Percentiles rank a stretch among this genome's conserved stretches.
phyloP scores from a whole-genome alignment of 169 alveolate genomes.

The Babesia sp. region DNA sequence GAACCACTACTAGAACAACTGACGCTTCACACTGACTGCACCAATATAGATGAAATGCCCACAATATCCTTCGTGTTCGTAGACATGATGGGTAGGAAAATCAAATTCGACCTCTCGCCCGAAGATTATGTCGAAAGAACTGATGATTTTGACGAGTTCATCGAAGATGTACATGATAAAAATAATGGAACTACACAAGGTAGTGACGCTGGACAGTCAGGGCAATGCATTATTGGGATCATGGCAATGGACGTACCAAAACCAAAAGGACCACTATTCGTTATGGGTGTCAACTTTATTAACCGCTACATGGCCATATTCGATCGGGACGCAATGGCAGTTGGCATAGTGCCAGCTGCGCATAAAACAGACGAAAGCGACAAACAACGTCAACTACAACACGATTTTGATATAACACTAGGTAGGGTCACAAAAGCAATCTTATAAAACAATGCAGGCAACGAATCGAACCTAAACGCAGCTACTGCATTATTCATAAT shows the following conservation, averaged over 20 bases:
- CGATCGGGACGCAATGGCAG: conserved; percentile 79
- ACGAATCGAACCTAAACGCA: background rate
- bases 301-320: conserved; percentile 81
- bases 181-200: background rate
- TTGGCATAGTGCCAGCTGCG: conserved; percentile 78
- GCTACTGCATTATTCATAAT: background rate
- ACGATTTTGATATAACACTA: conserved; percentile 19
- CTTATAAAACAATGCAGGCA: background rate
- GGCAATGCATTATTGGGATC: conserved; percentile 74
- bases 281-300: conserved; percentile 79
- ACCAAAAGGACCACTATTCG: conserved; percentile 82
- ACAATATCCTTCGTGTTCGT: conserved; percentile 73
- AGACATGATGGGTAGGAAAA: conserved; percentile 67
- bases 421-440: conserved; percentile 5
- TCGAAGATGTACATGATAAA: background rate
- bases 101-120: conserved; percentile 68
- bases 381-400: conserved; percentile 24
- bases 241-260: conserved; percentile 82
- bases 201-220: conserved; percentile 21
- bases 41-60: conserved; percentile 76
- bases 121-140: conserved; percentile 71
- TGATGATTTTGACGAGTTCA: conserved; percentile 40
- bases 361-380: conserved; percentile 59
- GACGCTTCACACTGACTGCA: conserved; percentile 76
- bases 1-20: conserved; percentile 74